Evolutionary conservation across 306 rosid species (phyloP), one percentile per base, ranked within the genome.

Genomic region (Cicer judaicum): DNA sequence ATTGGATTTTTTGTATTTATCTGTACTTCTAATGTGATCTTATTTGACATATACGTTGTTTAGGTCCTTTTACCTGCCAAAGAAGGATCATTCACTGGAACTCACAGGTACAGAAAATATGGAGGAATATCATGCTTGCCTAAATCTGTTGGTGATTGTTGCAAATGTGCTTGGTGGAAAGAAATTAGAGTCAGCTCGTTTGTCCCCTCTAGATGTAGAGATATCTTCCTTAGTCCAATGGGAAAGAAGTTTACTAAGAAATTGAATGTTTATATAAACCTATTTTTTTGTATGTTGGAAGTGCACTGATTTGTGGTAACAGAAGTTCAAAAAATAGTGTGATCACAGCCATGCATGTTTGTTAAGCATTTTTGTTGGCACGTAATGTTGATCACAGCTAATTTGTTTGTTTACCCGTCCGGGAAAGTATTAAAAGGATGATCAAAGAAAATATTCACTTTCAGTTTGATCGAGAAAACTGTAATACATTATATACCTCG

Each of bases 41-140:
- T 48, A 12, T 50, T 64, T 64, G 39, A 72, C 52, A 36, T 75
- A 70, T 66, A 72, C 6, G 38, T 53, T 65, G 41, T 71, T 52
- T 87, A 90, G 96, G 97, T 79, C 97, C 55, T 90, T 81, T 88
- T 67, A 86, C 77, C 85, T 78, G 83, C 89, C 89, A 71, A 87
- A 92, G 93, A 80, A 79, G 79, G 95, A 91, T 77, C 80, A 46
- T 24, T 72, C 84, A 0, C 62, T 64, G 86, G 89, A 84, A 70
- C 55, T 56, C 18, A 83, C 73, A 21, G 82, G 87, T 63, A 70
- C 74, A 14, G 87, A 88, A 81, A 88, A 72, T 81, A 76, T 88
- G 82, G 97, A 82, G 39, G 96, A 90, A 88, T 80, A 87, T 77
- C 95, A 90, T 80, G 89, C 95, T 72, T 87, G 97, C 71, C 82